These are phyloP conservation scores for Endothia cerciana DNA, from an alignment of 2,329 filamentous ascomycete species.

Conservation along the genomic window DNA sequence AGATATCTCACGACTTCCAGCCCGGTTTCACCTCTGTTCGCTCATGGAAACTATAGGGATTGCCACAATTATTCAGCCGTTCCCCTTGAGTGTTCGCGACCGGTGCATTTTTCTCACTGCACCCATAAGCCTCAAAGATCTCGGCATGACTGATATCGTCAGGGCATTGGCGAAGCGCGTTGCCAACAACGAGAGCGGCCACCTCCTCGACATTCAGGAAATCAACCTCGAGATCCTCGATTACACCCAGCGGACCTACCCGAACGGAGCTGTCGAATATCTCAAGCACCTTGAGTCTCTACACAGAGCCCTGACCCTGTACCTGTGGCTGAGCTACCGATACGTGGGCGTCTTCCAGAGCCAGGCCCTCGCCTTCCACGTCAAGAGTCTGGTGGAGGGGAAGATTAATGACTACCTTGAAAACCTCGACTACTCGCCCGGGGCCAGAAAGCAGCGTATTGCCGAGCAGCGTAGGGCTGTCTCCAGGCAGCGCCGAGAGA, in stretches of 20 bases:
- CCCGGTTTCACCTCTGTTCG: conserved; percentile 71
- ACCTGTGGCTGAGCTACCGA: conserved; percentile 91
- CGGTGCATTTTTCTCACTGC: conserved; percentile 75
- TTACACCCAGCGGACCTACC: conserved; percentile 49
- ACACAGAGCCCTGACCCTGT: conserved; percentile 82
- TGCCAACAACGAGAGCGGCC: conserved; percentile 66
- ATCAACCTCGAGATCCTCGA: conserved; percentile 78
- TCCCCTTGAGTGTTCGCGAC: conserved; percentile 72
- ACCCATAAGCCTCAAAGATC: conserved; percentile 64
- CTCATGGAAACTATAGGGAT: conserved; percentile 66
- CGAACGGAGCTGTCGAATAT: conserved; percentile 54
- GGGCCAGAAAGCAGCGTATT: conserved; percentile 36
- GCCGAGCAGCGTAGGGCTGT: conserved; percentile 28
- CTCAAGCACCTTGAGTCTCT: conserved; percentile 73
- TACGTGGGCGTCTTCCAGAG: conserved; percentile 80
- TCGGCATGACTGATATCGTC: conserved; percentile 53
- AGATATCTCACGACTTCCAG: conserved; percentile 66
- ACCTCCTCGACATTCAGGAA: conserved; percentile 70
- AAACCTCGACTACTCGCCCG: conserved; percentile 54
- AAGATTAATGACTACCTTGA: conserved; percentile 69
- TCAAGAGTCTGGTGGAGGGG: conserved; percentile 76
- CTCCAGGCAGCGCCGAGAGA: conserved; percentile 30
- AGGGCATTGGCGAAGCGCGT: conserved; percentile 71
- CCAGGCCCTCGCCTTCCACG: conserved; percentile 75
- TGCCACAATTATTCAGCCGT: conserved; percentile 75